These are phyloP conservation scores for Alternaria ethzedia DNA, from an alignment of 2,329 filamentous ascomycete species.

Conservation along the genomic window DNA sequence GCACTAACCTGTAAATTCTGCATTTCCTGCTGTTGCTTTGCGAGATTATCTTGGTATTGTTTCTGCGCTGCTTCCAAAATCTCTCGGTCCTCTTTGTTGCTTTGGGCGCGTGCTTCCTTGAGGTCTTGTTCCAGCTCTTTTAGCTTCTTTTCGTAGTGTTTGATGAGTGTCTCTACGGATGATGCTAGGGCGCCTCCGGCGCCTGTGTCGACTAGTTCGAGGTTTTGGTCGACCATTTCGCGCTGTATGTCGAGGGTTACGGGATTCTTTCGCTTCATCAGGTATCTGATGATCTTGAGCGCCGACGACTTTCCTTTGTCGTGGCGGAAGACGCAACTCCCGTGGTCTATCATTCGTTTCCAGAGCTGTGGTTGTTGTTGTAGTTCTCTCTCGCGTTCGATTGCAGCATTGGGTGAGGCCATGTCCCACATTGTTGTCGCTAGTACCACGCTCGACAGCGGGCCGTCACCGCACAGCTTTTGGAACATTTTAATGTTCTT, in stretches of 20 bases:
- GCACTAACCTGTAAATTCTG: not conserved
- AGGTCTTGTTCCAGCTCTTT: not conserved
- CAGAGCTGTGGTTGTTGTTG: conserved; percentile 6
- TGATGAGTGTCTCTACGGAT: not conserved
- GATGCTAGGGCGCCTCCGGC: conserved; percentile 9
- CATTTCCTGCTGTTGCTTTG: conserved; percentile 2
- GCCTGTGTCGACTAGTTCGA: conserved; percentile 7
- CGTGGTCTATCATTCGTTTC: conserved; percentile 18
- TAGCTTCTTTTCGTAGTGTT: not conserved
- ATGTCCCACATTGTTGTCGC: conserved; percentile 53
- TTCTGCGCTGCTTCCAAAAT: not conserved
- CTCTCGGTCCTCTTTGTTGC: not conserved
- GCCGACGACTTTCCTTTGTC: conserved; percentile 10
- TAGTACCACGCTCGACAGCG: conserved; percentile 51
- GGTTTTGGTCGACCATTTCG: conserved; percentile 19
- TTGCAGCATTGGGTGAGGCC: not conserved
- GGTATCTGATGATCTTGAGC: conserved; percentile 11
- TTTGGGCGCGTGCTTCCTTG: not conserved
- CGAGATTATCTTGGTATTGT: not conserved
- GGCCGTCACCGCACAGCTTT: conserved; percentile 52
- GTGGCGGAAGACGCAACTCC: conserved; percentile 18
- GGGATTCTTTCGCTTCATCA: conserved; percentile 9
- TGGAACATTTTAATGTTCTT: conserved; percentile 56
- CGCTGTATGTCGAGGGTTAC: conserved; percentile 17
- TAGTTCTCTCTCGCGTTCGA: conserved; percentile 1